phyloP scores from a whole-genome alignment of 306 rosid species.

The Betula pendula region DNA sequence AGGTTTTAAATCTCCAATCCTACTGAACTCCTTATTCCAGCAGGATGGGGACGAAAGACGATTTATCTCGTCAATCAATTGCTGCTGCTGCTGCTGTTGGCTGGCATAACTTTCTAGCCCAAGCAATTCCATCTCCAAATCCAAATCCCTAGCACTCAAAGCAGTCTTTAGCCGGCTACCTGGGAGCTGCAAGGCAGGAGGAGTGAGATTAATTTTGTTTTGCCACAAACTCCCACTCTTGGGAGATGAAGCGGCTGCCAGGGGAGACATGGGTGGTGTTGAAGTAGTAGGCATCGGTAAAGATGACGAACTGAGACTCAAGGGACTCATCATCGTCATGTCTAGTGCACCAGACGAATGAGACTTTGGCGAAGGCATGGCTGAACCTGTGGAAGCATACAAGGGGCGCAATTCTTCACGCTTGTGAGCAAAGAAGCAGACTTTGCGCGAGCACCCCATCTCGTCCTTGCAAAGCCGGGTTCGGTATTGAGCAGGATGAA shows the following conservation, averaged over 20 bases:
- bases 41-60: constrained; percentile 84
- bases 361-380: constrained; percentile 94
- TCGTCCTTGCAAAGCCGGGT: constrained; percentile 98
- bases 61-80: constrained; percentile 81
- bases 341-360: constrained; percentile 49
- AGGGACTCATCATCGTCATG: constrained; percentile 73
- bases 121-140: constrained; percentile 76
- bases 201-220: constrained; percentile 76
- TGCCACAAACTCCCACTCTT: constrained; percentile 88
- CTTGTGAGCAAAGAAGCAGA: constrained; percentile 97
- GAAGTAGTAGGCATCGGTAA: constrained; percentile 70
- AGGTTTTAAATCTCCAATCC: constrained; percentile 76
- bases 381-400: constrained; percentile 93
- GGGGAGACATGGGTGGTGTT: constrained; percentile 93
- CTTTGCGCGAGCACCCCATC: constrained; percentile 84
- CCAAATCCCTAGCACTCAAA: constrained; percentile 80
- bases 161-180: constrained; percentile 88
- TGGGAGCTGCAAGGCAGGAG: constrained; percentile 85
- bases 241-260: constrained; percentile 78
- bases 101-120: constrained; percentile 56
- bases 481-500: constrained; percentile 96
- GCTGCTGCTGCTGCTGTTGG: constrained; percentile 64
- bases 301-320: constrained; percentile 74
- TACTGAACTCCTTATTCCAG: constrained; percentile 50
- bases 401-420: constrained; percentile 89